phyloP scores from a whole-genome alignment of 2,329 filamentous ascomycete genomes.

The Penicillium capsulatum region DNA sequence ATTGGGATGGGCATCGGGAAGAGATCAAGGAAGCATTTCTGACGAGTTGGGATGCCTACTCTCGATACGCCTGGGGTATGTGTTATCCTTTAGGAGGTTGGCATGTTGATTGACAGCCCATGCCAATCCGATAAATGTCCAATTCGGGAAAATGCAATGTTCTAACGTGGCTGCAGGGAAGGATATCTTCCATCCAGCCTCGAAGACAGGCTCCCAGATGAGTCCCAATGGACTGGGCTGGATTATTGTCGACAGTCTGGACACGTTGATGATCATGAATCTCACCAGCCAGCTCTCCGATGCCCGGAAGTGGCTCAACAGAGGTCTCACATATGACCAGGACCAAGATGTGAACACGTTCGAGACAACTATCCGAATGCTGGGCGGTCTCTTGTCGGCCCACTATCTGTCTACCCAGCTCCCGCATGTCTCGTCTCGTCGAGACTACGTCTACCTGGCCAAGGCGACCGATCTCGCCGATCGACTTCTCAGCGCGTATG shows the following conservation, averaged over 20 bases:
- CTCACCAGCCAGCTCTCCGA: conserved; percentile 14
- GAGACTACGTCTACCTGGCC: conserved; percentile 88
- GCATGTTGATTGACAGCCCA: too few species aligned
- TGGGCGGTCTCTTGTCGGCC: conserved; percentile 26
- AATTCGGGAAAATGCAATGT: too few species aligned
- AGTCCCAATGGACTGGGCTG: conserved; percentile 17
- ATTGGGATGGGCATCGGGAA: conserved; percentile 61
- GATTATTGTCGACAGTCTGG: conserved; percentile 22
- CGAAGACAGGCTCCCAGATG: conserved; percentile 18
- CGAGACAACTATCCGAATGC: conserved; percentile 28
- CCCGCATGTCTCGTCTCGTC: conserved; percentile 45
- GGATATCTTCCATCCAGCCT: conserved; percentile 12
- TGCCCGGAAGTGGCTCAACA: conserved; percentile 13
- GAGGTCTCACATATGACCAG: conserved; percentile 15
- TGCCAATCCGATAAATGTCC: too few species aligned
- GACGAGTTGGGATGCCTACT: conserved; percentile 60
- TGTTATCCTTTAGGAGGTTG: too few species aligned
- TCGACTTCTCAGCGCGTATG: conserved; percentile 78
- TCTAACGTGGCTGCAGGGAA: not conserved
- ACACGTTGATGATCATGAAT: conserved; percentile 23
- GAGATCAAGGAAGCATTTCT: conserved; percentile 51
- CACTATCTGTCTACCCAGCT: conserved; percentile 17
- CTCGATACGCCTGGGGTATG: conserved; percentile 60
- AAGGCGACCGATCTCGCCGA: conserved; percentile 88
- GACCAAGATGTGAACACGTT: conserved; percentile 26